Evolutionary conservation across 2,329 filamentous ascomycete species (phyloP), one percentile per base, ranked within the genome.

Genomic region (Talaromyces sp.): DNA sequence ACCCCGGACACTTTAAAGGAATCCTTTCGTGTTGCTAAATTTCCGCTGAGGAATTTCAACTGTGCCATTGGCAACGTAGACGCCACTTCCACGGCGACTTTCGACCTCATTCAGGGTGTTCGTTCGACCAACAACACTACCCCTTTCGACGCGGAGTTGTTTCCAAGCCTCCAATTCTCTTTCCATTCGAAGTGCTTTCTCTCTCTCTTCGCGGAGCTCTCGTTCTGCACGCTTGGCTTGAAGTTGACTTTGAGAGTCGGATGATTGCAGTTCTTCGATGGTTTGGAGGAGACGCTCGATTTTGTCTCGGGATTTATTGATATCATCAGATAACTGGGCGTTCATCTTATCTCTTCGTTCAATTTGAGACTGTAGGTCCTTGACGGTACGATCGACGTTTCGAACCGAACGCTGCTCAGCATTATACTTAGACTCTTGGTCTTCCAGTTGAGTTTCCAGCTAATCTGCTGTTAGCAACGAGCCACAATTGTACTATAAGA

Each of bases 341-440:
- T 92, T 91, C 67, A 90, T 86, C 78, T 96, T 97, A 65, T 97
- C 93, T 67, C 92, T 91, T 67, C 94, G 90, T 54, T 96, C 92
- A 66, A 99, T 89, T 74, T 97, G 93, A 26, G 86, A 83, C 75
- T 97, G 91, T 26, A 97, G 84, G 74, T 97, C 94, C 75, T 94
- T 94, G 69, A 97, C 92, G 1, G 88, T 91, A 63, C 93, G 91
- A 77, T 97, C 94, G 27, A 97, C 88, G 71, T 95, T 96, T 68
- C 94, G 92, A 24, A 91, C 88, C 55, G 89, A 92, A 60, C 93
- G 90, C 68, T 92, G 90, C 63, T 92, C 91, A 67, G 91, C 88
- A 66, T 84, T 88, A 62, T 89, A 88, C 66, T 89, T 87, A 48
- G 83, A 86, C 74, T 96, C 91, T 65, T 95, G 91, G 26, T 88